Evolutionary conservation across 192 early-diverging fungal species (phyloP).

Genomic region (Piromyces sp.): DNA sequence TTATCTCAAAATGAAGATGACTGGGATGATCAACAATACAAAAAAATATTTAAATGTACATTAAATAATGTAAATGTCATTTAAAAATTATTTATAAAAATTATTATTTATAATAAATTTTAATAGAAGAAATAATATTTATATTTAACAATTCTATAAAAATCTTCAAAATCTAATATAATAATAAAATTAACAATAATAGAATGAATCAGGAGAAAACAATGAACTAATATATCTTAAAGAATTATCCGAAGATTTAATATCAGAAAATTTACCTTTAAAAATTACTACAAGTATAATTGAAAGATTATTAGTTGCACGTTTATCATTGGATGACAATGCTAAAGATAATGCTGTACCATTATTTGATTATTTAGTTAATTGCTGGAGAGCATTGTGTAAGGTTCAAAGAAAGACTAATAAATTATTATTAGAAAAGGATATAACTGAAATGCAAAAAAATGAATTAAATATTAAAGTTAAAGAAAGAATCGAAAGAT

Average conservation of each 20-base stretch:
- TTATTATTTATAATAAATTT: too few species aligned
- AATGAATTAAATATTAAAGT: background rate
- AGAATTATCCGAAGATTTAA: background rate
- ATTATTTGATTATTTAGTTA: slow-evolving; percentile 44
- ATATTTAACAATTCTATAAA: too few species aligned
- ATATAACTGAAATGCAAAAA: slow-evolving; percentile 13
- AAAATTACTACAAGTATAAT: slow-evolving; percentile 27
- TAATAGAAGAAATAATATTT: too few species aligned
- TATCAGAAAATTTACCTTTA: slow-evolving; percentile 6
- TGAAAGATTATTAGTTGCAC: slow-evolving; percentile 52
- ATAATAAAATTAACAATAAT: background rate
- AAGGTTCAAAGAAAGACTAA: slow-evolving; percentile 3
- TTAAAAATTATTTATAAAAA: too few species aligned
- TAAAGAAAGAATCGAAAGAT: slow-evolving; percentile 30
- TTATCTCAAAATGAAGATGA: background rate
- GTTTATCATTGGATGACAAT: slow-evolving; percentile 38
- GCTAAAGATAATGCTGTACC: slow-evolving; percentile 17
- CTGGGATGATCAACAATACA: background rate
- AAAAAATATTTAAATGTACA: background rate
- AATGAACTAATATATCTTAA: background rate
- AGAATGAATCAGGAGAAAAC: background rate
- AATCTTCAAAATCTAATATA: too few species aligned
- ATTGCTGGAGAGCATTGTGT: slow-evolving; percentile 34
- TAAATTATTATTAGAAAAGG: slow-evolving; percentile 25
- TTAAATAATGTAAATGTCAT: background rate